Evolutionary conservation across 495 filamentous ascomycete genomes (phyloP).

Genomic region (Xylaria venustula): DNA sequence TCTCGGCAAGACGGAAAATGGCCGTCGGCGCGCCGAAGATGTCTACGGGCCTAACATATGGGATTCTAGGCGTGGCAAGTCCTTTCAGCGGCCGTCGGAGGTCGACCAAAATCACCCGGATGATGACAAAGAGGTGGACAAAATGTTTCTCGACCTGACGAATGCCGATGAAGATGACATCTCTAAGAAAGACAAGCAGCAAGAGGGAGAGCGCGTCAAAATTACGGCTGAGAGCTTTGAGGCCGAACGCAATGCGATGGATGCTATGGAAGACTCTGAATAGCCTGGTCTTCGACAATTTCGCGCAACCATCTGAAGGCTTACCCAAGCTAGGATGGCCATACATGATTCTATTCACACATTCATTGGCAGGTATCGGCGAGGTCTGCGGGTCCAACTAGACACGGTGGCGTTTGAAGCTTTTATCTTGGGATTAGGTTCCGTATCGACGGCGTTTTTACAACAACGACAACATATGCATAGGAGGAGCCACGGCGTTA

Average conservation of each 20-base stretch:
- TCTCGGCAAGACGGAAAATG: slow-evolving; percentile 36
- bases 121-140: slow-evolving; percentile 46
- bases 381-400: no score
- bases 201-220: slow-evolving; percentile 20
- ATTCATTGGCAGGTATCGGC: neutral
- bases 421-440: no score
- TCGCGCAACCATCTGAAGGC: neutral
- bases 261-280: slow-evolving; percentile 33
- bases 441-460: neutral
- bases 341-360: neutral
- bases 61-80: slow-evolving; percentile 26
- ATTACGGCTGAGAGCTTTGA: slow-evolving; percentile 38
- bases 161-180: slow-evolving; percentile 51
- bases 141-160: slow-evolving; percentile 54
- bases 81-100: slow-evolving; percentile 20
- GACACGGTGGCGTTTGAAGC: no score
- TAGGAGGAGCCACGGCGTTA: slow-evolving; percentile 6
- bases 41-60: slow-evolving; percentile 39
- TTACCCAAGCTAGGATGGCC: neutral
- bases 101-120: slow-evolving; percentile 30
- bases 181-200: slow-evolving; percentile 27
- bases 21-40: slow-evolving; percentile 39
- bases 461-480: neutral
- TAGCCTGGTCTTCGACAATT: neutral
- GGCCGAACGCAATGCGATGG: slow-evolving; percentile 35